A percentile compares a stretch with the other conserved stretches of the same genome.
These are phyloP conservation scores for Drechslerella stenobrocha DNA, from an alignment of 2,329 filamentous ascomycete genomes.

Conservation along the genomic window DNA sequence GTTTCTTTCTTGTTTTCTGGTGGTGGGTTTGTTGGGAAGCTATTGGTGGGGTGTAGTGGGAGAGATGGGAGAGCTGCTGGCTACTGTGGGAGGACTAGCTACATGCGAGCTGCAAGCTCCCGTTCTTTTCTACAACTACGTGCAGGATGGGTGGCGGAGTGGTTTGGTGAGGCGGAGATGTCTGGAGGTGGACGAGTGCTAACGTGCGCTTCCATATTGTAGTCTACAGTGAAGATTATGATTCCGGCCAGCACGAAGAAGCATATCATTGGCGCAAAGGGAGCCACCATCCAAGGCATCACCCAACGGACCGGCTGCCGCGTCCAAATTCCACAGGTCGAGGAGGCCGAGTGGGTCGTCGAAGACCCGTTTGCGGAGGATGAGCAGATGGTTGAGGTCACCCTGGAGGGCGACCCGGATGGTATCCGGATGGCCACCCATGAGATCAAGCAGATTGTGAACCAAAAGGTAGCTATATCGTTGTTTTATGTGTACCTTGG, in stretches of 20 bases:
- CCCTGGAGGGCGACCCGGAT: conserved; percentile 87
- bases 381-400: conserved; percentile 79
- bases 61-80: no score
- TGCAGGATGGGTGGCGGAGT: conserved; percentile 36
- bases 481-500: background rate
- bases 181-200: conserved; percentile 41
- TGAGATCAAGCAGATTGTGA: conserved; percentile 83
- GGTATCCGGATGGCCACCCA: conserved; percentile 80
- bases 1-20: conserved; percentile 7
- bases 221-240: conserved; percentile 60
- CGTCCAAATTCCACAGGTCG: conserved; percentile 83
- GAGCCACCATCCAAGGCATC: conserved; percentile 84
- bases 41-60: conserved; percentile 43
- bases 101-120: no score
- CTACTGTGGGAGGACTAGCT: no score
- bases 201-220: conserved; percentile 59
- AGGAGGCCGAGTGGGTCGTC: conserved; percentile 62
- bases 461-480: conserved; percentile 68
- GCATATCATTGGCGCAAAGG: conserved; percentile 90
- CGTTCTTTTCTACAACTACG: no score
- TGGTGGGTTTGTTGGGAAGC: conserved; percentile 24
- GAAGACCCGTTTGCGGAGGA: conserved; percentile 68
- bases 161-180: conserved; percentile 42
- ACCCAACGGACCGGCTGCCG: conserved; percentile 86
- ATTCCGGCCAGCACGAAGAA: conserved; percentile 82